A percentile compares a stretch with the other conserved stretches of the same genome.
These are phyloP conservation scores for Starmerella geochares DNA, from an alignment of 805 yeast genomes.

Conservation along the genomic window DNA sequence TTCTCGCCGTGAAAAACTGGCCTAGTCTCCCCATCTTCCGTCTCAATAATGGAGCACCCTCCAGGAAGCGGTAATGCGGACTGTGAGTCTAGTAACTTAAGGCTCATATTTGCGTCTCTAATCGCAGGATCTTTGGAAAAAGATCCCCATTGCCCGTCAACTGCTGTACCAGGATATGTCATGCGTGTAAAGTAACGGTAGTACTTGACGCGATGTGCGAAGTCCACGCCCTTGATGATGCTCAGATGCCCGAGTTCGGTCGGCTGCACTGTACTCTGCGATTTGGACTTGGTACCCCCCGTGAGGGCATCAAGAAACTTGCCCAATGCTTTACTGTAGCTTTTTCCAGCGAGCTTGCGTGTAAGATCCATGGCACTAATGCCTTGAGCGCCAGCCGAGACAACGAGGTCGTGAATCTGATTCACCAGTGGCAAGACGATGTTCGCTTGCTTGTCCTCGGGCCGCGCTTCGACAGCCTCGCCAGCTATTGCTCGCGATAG, in stretches of 20 bases:
- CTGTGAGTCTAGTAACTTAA: conserved; percentile 7
- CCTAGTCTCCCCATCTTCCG: conserved; percentile 11
- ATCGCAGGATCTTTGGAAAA: neutral
- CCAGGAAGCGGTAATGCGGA: conserved; percentile 13
- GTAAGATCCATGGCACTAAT: conserved; percentile 49
- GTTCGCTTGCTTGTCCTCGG: conserved; percentile 41
- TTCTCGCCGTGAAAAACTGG: conserved; percentile 28
- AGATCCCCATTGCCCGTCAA: neutral
- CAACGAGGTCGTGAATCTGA: conserved; percentile 48
- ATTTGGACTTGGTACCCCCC: conserved; percentile 24
- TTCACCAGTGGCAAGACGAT: conserved; percentile 51
- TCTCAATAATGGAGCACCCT: conserved; percentile 9
- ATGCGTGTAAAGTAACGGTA: conserved; percentile 50
- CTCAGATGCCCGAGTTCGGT: conserved; percentile 30
- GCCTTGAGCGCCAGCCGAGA: conserved; percentile 40
- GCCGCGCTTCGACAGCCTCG: conserved; percentile 2
- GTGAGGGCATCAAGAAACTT: conserved; percentile 44
- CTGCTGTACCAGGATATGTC: conserved; percentile 15
- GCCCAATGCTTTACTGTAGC: conserved; percentile 43
- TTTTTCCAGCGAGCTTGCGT: conserved; percentile 43
- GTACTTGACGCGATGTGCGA: conserved; percentile 62
- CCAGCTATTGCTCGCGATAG: conserved; percentile 13
- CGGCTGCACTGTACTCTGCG: neutral
- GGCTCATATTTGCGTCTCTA: neutral
- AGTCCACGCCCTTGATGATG: conserved; percentile 56